These are phyloP conservation scores for Lachnellula suecica DNA, from an alignment of 2,329 filamentous ascomycete species.

Conservation along the genomic window DNA sequence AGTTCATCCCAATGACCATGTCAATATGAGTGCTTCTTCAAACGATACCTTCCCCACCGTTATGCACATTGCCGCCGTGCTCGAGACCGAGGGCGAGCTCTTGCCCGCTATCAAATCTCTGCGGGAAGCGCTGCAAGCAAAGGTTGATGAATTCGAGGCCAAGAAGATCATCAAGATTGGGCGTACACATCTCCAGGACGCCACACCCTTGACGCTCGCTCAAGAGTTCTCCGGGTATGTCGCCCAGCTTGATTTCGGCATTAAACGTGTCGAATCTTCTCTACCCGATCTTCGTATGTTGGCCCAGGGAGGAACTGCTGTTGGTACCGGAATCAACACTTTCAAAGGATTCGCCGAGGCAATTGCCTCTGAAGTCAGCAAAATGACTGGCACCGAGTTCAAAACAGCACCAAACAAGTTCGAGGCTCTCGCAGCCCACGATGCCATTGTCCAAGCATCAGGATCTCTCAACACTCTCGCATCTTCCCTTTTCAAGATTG, in stretches of 20 bases:
- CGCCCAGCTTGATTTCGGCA: conserved; percentile 86
- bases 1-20: conserved; percentile 98
- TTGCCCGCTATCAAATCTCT: conserved; percentile 81
- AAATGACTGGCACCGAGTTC: conserved; percentile 91
- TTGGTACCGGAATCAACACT: conserved; percentile 97
- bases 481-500: conserved; percentile 92
- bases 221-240: conserved; percentile 99
- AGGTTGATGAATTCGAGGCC: conserved; percentile 82
- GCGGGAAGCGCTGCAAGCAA: conserved; percentile 79
- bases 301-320: conserved; percentile 93
- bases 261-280: conserved; percentile 79
- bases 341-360: conserved; percentile 94
- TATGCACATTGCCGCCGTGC: conserved; percentile 97
- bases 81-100: conserved; percentile 85
- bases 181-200: conserved; percentile 94
- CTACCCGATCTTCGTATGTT: conserved; percentile 84
- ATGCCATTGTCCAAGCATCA: conserved; percentile 91
- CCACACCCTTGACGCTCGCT: conserved; percentile 89
- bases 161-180: conserved; percentile 98
- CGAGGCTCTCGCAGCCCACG: conserved; percentile 92
- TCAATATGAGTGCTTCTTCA: conserved; percentile 98
- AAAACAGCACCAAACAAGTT: conserved; percentile 99
- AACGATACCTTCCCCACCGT: conserved; percentile 99
- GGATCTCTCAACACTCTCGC: conserved; percentile 93
- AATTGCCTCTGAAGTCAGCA: conserved; percentile 85